phyloP scores from a whole-genome alignment of 768 basidiomycete genomes.

The Hemileccinum rubropunctum region DNA sequence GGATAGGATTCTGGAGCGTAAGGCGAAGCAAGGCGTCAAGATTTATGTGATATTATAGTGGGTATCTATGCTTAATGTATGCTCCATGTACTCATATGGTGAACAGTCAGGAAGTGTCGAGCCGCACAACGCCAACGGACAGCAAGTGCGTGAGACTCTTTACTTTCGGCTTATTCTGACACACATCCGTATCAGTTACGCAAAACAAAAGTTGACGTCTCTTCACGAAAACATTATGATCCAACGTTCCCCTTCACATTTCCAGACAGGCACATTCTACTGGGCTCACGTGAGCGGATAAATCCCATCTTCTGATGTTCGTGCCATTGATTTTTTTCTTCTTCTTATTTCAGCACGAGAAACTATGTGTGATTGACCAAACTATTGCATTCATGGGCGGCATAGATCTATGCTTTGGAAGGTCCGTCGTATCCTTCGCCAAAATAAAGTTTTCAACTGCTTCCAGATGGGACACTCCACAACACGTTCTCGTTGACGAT shows the following conservation, averaged over 20 bases:
- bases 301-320: neutral
- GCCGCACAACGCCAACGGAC: slow-evolving; percentile 89
- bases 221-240: slow-evolving; percentile 94
- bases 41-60: slow-evolving; percentile 94
- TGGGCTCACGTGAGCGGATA: slow-evolving; percentile 86
- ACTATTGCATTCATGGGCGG: slow-evolving; percentile 99
- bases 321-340: neutral
- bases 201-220: slow-evolving; percentile 75
- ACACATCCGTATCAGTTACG: slow-evolving; percentile 50
- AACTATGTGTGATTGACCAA: slow-evolving; percentile 95
- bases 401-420: slow-evolving; percentile 89
- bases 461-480: slow-evolving; percentile 90
- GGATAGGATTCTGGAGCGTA: slow-evolving; percentile 81
- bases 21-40: slow-evolving; percentile 94
- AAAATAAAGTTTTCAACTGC: slow-evolving; percentile 1
- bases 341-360: slow-evolving; percentile 80
- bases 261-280: slow-evolving; percentile 95
- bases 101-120: slow-evolving; percentile 89
- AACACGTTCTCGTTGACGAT: slow-evolving; percentile 88
- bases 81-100: slow-evolving; percentile 2
- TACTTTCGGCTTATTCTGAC: slow-evolving; percentile 5
- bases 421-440: slow-evolving; percentile 37
- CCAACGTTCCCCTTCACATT: slow-evolving; percentile 96
- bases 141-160: slow-evolving; percentile 61
- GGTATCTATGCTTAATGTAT: slow-evolving; percentile 25